A percentile compares a stretch with the other conserved stretches of the same genome.
Conservation (phyloP, 257 asterid genomes). For the Cruciata laevipes region DNA sequence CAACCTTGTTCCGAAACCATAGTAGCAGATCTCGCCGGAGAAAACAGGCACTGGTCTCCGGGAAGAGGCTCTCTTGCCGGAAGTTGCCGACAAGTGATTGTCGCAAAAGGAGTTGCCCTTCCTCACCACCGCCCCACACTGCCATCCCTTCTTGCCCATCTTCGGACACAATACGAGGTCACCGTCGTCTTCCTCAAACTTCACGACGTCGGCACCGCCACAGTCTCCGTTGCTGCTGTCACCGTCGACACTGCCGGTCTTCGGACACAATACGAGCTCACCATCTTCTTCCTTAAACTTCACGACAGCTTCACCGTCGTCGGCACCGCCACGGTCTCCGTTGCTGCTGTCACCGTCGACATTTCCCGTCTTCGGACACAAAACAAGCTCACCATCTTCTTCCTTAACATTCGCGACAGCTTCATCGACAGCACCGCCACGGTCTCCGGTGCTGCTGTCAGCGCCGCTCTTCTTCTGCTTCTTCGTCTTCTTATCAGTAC, state of each 20-base stretch:
- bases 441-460: background rate
- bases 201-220: background rate
- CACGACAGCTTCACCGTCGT: background rate
- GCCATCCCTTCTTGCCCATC: constrained; percentile 63
- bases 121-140: constrained; percentile 36
- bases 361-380: constrained; percentile 47
- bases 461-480: background rate
- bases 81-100: constrained; percentile 25
- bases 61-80: constrained; percentile 20
- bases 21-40: constrained; percentile 53
- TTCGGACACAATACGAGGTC: constrained; percentile 26
- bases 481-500: constrained; percentile 18
- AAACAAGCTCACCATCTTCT: background rate
- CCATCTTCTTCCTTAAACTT: constrained; percentile 4
- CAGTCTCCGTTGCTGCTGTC: background rate
- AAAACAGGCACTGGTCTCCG: constrained; percentile 22
- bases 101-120: constrained; percentile 38
- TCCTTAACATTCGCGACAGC: background rate
- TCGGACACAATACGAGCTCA: constrained; percentile 22
- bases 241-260: too few species aligned
- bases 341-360: too few species aligned
- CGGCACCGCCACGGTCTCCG: background rate
- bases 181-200: constrained; percentile 3
- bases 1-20: constrained; percentile 75
- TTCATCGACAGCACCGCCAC: background rate